These are phyloP conservation scores for Solanum tacnaense DNA, from an alignment of 257 asterid genomes.

Conservation along the genomic window DNA sequence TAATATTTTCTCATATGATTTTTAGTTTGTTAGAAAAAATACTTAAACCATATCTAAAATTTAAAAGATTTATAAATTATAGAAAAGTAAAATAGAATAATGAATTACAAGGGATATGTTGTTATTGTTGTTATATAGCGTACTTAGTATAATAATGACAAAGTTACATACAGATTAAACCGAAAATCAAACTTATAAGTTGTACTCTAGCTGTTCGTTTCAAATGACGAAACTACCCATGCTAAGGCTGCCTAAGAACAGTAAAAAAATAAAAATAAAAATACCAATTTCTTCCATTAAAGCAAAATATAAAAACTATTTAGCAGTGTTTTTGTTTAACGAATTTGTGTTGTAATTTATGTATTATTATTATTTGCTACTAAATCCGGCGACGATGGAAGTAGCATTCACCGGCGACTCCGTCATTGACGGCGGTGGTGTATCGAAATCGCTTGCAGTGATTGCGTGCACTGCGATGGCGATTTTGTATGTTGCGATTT, in stretches of 20 bases:
- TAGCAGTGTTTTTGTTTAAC: background rate
- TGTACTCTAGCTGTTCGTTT: background rate
- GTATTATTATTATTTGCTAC: background rate
- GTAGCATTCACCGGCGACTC: background rate
- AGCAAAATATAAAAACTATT: background rate
- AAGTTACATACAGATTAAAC: background rate
- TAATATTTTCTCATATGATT: background rate
- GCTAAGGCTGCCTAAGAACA: background rate
- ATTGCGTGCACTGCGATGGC: conserved; percentile 61
- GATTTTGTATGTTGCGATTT: conserved; percentile 62
- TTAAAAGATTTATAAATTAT: background rate
- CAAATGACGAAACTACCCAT: background rate
- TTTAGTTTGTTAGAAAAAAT: background rate
- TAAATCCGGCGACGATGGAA: background rate
- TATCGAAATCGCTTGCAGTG: conserved; percentile 46
- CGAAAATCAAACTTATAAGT: background rate
- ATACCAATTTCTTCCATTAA: background rate
- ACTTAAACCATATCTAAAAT: background rate
- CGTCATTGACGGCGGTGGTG: background rate
- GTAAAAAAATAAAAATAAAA: background rate
- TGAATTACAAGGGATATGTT: background rate
- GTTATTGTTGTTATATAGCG: no score
- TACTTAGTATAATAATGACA: no score
- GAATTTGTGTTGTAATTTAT: background rate
- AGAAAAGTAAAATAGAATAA: no score